phyloP scores from a whole-genome alignment of 768 basidiomycete species.

The Kwoniella pini region DNA sequence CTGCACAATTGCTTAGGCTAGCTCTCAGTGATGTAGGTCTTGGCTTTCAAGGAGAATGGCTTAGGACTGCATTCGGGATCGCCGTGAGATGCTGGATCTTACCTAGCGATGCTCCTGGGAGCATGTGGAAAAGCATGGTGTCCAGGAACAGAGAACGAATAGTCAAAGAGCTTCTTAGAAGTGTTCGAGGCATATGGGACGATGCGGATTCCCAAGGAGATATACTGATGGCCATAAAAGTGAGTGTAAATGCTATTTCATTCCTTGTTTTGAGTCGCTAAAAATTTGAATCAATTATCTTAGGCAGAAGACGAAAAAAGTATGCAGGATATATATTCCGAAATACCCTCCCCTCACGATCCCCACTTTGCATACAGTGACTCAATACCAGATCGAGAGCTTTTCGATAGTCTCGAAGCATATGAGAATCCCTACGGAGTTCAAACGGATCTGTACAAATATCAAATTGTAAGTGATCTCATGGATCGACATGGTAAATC shows the following conservation, averaged over 20 bases:
- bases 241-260: constrained; percentile 11
- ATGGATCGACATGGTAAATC: neutral
- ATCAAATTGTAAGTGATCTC: constrained; percentile 43
- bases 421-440: constrained; percentile 28
- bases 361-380: constrained; percentile 1
- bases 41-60: constrained; percentile 17
- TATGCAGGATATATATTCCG: constrained; percentile 37
- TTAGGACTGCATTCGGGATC: constrained; percentile 1
- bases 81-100: constrained; percentile 19
- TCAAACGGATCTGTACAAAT: constrained; percentile 28
- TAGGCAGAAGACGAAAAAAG: constrained; percentile 21
- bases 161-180: constrained; percentile 11
- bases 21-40: constrained; percentile 15
- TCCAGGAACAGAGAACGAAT: constrained; percentile 2
- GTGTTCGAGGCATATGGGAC: constrained; percentile 9
- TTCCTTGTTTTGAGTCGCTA: neutral
- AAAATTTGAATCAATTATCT: too few relatives aligned
- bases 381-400: constrained; percentile 19
- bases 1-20: neutral
- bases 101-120: constrained; percentile 26
- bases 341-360: constrained; percentile 32
- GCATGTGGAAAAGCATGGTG: constrained; percentile 22
- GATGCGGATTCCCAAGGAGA: neutral
- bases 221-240: constrained; percentile 12
- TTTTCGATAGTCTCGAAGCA: constrained; percentile 12